A percentile compares a stretch with the other conserved stretches of the same genome.
These are phyloP conservation scores for Circinella umbellata DNA, from an alignment of 371 early-diverging fungal species.

Conservation along the genomic window DNA sequence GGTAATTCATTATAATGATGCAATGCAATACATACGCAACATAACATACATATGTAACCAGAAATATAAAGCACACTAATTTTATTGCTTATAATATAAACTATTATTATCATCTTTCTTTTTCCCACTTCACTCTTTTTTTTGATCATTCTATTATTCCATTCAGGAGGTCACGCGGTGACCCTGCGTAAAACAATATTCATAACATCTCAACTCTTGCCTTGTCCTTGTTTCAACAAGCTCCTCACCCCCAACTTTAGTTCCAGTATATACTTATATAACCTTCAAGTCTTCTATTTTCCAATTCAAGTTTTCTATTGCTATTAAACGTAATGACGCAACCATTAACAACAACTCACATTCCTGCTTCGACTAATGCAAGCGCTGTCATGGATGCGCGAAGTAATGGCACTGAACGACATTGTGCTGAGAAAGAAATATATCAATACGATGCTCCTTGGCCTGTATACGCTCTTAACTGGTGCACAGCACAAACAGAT, in stretches of 20 bases:
- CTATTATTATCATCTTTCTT: background rate
- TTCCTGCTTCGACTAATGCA: background rate
- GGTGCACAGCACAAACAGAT: conserved; percentile 75
- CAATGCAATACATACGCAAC: no score
- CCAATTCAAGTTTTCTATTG: background rate
- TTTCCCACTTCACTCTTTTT: background rate
- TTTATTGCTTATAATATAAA: background rate
- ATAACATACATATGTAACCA: no score
- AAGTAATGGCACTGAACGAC: conserved; percentile 9
- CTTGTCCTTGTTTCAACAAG: background rate
- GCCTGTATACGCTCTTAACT: conserved; percentile 87
- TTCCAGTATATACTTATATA: no score
- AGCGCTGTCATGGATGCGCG: conserved; percentile 9
- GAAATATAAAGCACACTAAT: no score
- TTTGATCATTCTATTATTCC: background rate
- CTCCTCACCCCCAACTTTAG: background rate
- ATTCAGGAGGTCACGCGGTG: conserved; percentile 11
- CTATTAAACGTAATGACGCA: background rate
- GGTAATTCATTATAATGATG: no score
- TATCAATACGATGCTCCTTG: conserved; percentile 86
- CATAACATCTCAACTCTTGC: background rate
- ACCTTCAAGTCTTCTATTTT: background rate
- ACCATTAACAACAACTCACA: conserved; percentile 6
- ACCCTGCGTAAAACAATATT: conserved; percentile 2
- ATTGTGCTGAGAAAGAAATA: conserved; percentile 64